Base-by-base conservation (phyloP, 768 basidiomycete species). In the Clathrus columnatus region DNA sequence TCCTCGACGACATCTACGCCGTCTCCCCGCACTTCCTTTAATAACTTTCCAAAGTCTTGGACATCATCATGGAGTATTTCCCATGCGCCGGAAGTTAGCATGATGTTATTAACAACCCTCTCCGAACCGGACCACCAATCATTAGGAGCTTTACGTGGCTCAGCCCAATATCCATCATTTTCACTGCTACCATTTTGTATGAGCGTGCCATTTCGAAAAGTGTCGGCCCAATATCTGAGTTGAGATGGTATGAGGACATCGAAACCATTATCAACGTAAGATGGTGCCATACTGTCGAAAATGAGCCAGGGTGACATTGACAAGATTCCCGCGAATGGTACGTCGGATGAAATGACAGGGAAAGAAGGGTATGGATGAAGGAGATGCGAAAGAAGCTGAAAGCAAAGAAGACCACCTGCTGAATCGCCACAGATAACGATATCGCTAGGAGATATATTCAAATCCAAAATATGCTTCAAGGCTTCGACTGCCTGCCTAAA, bases 361-460 rank as follows among this genome's bases (percentile, higher is more conserved):
- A 49, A 18, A n/a, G 23, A 24, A 6, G 60, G 55, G 20, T 56
- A 28, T 3, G 59, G 63, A 57, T 65, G 61, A 11, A 63, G 58
- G 10, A 59, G 28, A 27, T 63, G 61, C 8, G 58, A 62, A 45
- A 65, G 29, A 17, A 65, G 42, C 20, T 63, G 62, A 6, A 55
- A 24, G 45, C 55, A 36, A 23, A 65, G 56, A 36, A 61, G 61
- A 2, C 54, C 64, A 16, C 63, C 64, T 1, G 63, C 61, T 11
- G 61, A 65, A 43, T 65, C 63, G 4, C 63, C 61, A 17, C 36
- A 32, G 44, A 65, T 29, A 2, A 62, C 44, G 16, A 63, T 51
- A 41, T 61, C 55, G 11, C 52, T 46, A 1, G 62, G 62, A 27
- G 56, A 28, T 6, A 59, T 58, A 11, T 60, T 62, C 4, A 30